A percentile compares a stretch with the other conserved stretches of the same genome.
phyloP scores from a whole-genome alignment of 176 grass and related monocot genomes.

The Phyllostachys edulis region DNA sequence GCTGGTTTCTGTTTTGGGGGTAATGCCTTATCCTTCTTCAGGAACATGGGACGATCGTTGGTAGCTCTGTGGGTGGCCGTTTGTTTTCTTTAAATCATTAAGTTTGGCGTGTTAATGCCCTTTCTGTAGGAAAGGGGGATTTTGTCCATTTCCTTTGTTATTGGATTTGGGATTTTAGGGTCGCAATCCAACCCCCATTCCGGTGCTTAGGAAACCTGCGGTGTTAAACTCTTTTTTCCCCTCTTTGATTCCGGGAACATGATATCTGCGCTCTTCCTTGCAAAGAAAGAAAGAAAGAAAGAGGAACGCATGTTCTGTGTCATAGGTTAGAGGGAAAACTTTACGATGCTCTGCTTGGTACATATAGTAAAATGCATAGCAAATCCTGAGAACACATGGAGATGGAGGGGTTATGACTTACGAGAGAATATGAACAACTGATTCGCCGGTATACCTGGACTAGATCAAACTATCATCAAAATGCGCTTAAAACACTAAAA shows the following conservation, averaged over 20 bases:
- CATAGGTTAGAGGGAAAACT: background rate
- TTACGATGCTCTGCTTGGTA: background rate
- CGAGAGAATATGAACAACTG: background rate
- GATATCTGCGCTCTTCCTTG: background rate
- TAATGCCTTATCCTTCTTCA: background rate
- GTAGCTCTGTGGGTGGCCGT: background rate
- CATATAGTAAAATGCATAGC: background rate
- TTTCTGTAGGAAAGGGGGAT: background rate
- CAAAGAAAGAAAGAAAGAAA: too few species aligned
- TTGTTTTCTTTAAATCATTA: background rate
- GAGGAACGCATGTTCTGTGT: too few species aligned
- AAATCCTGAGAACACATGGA: background rate
- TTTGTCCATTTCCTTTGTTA: background rate
- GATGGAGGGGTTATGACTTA: background rate
- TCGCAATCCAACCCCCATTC: background rate
- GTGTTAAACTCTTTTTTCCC: background rate
- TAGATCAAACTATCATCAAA: background rate
- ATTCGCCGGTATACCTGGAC: background rate
- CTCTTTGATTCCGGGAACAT: background rate
- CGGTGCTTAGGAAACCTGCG: background rate
- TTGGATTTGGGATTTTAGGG: background rate
- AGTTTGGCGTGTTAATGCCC: background rate
- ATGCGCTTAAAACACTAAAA: background rate
- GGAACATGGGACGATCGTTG: background rate
- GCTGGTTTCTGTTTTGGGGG: background rate